Base-by-base conservation (phyloP, 2,329 filamentous ascomycete species). In the Didymella lethalis region DNA sequence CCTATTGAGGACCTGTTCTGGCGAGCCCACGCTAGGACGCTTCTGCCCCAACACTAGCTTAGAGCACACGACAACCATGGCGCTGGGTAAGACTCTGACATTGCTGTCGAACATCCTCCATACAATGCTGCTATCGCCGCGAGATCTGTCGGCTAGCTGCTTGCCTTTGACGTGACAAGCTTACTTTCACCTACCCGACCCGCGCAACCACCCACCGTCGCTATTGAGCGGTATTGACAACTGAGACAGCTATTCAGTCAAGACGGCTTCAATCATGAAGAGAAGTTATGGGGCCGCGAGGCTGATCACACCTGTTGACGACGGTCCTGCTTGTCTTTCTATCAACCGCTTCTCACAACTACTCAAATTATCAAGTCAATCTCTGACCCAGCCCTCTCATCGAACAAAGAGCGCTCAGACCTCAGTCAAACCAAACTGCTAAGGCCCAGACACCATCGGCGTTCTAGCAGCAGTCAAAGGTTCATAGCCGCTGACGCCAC, bases 161-260 rank as follows among this genome's bases (percentile, higher is more conserved):
- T 38, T 36, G n/a, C 29, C 26, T 7, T 52, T 18, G 48, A 57
- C 14, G 32, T 56, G 28, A 43, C 25, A 16, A 29, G 49, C 53
- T 53, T 40, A 44, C 57, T 60, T 68, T 66, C 62, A 67, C 63
- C 57, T 59, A 32, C 29, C 43, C 48, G 56, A 47, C 47, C 55
- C 50, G 46, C 41, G 26, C 29, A 57, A 60, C 56, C 57, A 61
- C 54, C 55, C 54, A 49, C 26, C 56, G 55, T 34, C 36, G 48
- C 64, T 71, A 70, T 69, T 71, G 63, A 71, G 29, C 34, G 28
- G 16, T 71, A 69, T 70, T 69, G 66, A 69, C 16, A 11, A 38
- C 28, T 65, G 59, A 64, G 59, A 66, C 62, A 65, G 20, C 44
- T 62, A 62, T 64, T 65, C 52, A 62, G 34, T 40, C 40, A 34